Percentiles rank a stretch among this genome's conserved stretches.
Evolutionary conservation across 768 basidiomycete genomes (phyloP).

Genomic region (Phylloporus rhodoxanthus): DNA sequence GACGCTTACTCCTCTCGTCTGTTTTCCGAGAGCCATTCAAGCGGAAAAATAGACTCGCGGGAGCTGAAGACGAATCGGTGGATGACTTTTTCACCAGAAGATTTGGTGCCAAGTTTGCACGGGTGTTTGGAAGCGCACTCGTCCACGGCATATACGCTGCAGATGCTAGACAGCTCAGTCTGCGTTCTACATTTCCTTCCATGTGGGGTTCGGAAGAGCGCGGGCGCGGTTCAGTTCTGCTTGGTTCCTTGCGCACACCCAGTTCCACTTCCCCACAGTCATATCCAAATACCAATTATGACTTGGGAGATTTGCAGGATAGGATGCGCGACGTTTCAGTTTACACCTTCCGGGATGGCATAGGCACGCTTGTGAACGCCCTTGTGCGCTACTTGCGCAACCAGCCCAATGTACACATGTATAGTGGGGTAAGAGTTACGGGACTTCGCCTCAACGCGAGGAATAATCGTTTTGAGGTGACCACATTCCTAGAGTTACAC

Average conservation of each 20-base stretch:
- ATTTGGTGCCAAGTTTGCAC: conserved; percentile 68
- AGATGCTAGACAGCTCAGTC: conserved; percentile 67
- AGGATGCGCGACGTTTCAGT: conserved; percentile 61
- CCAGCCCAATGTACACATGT: conserved; percentile 54
- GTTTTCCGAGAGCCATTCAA: conserved; percentile 55
- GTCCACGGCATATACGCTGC: conserved; percentile 93
- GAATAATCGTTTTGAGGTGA: conserved; percentile 43
- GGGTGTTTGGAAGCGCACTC: conserved; percentile 70
- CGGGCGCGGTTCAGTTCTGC: conserved; percentile 64
- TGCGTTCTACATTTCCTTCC: conserved; percentile 70
- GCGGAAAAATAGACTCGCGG: conserved; percentile 36
- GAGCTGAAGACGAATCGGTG: conserved; percentile 66
- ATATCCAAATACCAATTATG: conserved; percentile 29
- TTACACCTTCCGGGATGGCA: conserved; percentile 76
- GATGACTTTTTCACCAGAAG: conserved; percentile 70
- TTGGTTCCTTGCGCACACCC: conserved; percentile 43
- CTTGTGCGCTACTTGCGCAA: conserved; percentile 44
- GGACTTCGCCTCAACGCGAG: conserved; percentile 30
- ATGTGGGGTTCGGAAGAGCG: conserved; percentile 65
- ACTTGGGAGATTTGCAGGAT: conserved; percentile 43
- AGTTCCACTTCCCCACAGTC: conserved; percentile 8
- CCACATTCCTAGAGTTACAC: conserved; percentile 1
- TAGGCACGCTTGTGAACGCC: conserved; percentile 57
- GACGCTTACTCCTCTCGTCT: conserved; percentile 45
- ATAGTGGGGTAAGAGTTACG: conserved; percentile 37